Conservation (phyloP, 2,329 filamentous ascomycete genomes). For the Westerdykella sp. region DNA sequence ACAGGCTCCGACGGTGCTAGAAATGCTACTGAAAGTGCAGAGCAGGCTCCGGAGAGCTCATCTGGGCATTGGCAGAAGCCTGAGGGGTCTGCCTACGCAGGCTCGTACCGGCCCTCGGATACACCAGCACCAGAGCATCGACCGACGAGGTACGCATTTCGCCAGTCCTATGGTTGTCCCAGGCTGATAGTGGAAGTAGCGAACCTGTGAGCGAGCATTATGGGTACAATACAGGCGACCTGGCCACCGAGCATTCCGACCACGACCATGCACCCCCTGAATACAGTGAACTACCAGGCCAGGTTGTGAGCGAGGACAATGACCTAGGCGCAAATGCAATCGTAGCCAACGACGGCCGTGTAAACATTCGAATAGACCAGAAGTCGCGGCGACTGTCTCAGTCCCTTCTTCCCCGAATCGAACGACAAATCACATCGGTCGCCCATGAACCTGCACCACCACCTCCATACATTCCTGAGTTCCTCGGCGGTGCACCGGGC, state of each 20-base stretch:
- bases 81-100: slow-evolving; percentile 22
- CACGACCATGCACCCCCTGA: slow-evolving; percentile 29
- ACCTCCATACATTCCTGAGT: slow-evolving; percentile 67
- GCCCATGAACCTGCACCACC: slow-evolving; percentile 52
- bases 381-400: slow-evolving; percentile 32
- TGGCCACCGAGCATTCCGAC: slow-evolving; percentile 11
- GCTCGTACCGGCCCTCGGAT: slow-evolving; percentile 20
- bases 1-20: background rate
- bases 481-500: slow-evolving; percentile 58
- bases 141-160: too few relatives aligned
- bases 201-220: slow-evolving; percentile 4
- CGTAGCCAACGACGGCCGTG: slow-evolving; percentile 35
- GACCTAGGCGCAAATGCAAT: slow-evolving; percentile 43
- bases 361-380: slow-evolving; percentile 39
- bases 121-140: too few relatives aligned
- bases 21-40: slow-evolving; percentile 9
- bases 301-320: slow-evolving; percentile 33
- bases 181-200: too few relatives aligned
- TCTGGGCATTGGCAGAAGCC: slow-evolving; percentile 12
- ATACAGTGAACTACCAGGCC: slow-evolving; percentile 39
- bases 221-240: slow-evolving; percentile 2
- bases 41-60: slow-evolving; percentile 5
- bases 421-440: slow-evolving; percentile 30
- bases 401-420: slow-evolving; percentile 35
- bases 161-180: too few relatives aligned